Percentiles rank a stretch among this genome's conserved stretches.
Conservation (phyloP, 139 green algal species). For the Gonium pectorale region DNA sequence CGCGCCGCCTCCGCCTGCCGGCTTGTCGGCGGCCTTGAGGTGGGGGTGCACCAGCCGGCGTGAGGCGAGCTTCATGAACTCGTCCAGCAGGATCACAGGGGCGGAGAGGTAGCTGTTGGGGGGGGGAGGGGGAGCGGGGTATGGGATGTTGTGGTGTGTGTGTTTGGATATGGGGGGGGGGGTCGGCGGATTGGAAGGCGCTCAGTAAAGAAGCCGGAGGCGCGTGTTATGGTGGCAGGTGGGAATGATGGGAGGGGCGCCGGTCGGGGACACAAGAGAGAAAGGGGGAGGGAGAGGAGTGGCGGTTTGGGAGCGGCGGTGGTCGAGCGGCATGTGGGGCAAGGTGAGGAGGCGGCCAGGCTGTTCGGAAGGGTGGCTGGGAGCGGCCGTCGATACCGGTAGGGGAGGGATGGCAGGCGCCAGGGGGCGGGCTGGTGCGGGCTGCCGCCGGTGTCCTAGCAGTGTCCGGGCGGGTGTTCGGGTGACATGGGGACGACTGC, state of each 20-base stretch:
- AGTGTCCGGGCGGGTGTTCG: no score
- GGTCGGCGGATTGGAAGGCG: neutral
- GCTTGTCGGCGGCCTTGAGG: neutral
- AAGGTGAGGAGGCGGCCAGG: no score
- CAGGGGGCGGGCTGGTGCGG: no score
- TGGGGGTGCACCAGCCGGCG: neutral
- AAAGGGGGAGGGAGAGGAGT: neutral
- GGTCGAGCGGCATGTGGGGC: no score
- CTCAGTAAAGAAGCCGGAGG: neutral
- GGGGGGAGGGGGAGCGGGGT: neutral
- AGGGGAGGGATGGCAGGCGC: no score
- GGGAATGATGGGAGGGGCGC: neutral
- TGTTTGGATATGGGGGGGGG: neutral
- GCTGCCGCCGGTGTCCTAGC: no score
- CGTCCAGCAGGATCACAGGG: conserved; percentile 94
- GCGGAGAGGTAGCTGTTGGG: conserved; percentile 68
- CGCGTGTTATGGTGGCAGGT: neutral
- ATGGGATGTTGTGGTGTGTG: neutral
- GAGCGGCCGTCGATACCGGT: no score
- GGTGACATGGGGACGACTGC: no score
- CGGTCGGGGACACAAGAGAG: no score
- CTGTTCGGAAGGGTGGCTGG: no score
- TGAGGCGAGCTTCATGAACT: conserved; percentile 68
- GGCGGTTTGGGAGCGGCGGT: no score
- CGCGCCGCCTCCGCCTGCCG: neutral